Base-by-base conservation (phyloP, 371 early-diverging fungal genomes). In the Mortierella polycephala region DNA sequence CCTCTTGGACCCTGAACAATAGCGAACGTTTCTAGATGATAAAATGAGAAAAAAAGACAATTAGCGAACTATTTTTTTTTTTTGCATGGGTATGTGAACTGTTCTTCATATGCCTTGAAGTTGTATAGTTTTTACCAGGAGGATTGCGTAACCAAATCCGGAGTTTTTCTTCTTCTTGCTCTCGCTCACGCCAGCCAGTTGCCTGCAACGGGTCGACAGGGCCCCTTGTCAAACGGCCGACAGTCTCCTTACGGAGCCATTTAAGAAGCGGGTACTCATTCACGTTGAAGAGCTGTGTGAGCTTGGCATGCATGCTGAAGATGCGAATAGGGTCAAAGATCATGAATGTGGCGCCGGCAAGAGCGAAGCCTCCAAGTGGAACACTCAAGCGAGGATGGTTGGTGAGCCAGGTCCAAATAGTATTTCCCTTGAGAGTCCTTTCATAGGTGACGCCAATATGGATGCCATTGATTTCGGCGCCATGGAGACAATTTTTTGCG, bases 271-370 rank as follows among this genome's bases (percentile, higher is more conserved):
- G 82, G 74, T 91, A 91, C 66, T 88, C 87, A 62, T 89, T 81
- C 18, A 87, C 79, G 53, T 90, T 91, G 77, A 93, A 96, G 39
- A 95, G 84, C 42, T 91, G 89, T 0, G 93, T 93, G 59, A 93
- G 83, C 72, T 93, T 92, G 79, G 95, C 93, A 13, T 87, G 88
- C 74, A 96, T 90, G 70, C 91, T 94, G 79, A 94, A 96, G 49
- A 91, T 87, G 30, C 98, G 92, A 57, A 96, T 85, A 1, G 98
- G 98, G 62, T 97, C 98, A 81, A 98, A 96, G 30, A 97, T 82
- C 16, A 91, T 86, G 79, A 94, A 95, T 1, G 96, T 89, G 1
- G 92, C 62, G 39, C 90, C 93, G 3, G 96, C 94, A 50, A 93
- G 75, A 4, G 91, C 64, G 5, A 89, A 95, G n/a, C 95, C 91